These are phyloP conservation scores for Brassica rapa DNA, from an alignment of 345 rosid species.

Conservation along the genomic window DNA sequence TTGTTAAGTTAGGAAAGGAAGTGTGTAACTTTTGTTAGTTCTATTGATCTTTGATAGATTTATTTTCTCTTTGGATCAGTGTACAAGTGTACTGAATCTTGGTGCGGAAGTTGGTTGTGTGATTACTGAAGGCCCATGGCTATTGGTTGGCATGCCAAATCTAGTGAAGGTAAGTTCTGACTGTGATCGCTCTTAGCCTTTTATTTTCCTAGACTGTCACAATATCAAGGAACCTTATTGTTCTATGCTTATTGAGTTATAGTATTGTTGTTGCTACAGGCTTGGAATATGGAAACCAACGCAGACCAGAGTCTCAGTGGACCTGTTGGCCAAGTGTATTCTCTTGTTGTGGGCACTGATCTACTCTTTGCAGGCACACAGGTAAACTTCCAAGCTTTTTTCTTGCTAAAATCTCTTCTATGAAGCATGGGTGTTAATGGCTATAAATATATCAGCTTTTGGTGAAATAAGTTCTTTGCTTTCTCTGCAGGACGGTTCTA, in stretches of 20 bases:
- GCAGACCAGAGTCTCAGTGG: conserved; percentile 78
- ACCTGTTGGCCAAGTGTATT: conserved; percentile 92
- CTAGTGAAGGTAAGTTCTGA: conserved; percentile 64
- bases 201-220: not conserved
- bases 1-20: not conserved
- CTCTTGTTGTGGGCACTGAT: conserved; percentile 79
- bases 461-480: not conserved
- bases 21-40: not conserved
- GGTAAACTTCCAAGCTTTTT: conserved; percentile 45
- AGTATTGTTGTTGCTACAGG: conserved; percentile 22
- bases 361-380: conserved; percentile 91
- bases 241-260: not conserved
- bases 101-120: conserved; percentile 94
- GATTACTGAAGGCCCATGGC: conserved; percentile 95
- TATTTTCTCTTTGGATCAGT: conserved; percentile 45
- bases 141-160: conserved; percentile 88
- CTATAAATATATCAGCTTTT: not conserved
- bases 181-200: not conserved
- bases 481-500: conserved; percentile 70
- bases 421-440: not conserved
- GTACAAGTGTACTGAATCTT: conserved; percentile 59
- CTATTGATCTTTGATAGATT: too few relatives aligned
- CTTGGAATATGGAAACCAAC: conserved; percentile 77
- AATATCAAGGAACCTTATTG: not conserved
- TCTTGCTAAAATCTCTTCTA: too few relatives aligned